A percentile compares a stretch with the other conserved stretches of the same genome.
Conservation (phyloP, 2,329 filamentous ascomycete genomes). For the Penicillium sp. region DNA sequence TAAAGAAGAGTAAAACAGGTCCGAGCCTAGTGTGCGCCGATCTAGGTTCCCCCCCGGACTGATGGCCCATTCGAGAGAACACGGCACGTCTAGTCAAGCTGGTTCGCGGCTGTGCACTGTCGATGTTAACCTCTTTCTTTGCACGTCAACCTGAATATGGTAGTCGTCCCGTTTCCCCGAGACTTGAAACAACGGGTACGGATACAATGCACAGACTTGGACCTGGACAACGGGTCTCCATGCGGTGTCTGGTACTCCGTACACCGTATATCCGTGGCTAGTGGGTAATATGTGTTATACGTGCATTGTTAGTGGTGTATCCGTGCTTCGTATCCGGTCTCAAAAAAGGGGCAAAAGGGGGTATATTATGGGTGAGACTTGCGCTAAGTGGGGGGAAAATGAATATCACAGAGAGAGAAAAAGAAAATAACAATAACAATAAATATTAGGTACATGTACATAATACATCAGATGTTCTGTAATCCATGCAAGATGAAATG, state of each 20-base stretch:
- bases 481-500: background rate
- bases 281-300: background rate
- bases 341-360: slow-evolving; percentile 17
- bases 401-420: background rate
- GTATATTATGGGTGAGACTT: background rate
- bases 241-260: background rate
- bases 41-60: slow-evolving; percentile 9
- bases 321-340: slow-evolving; percentile 5
- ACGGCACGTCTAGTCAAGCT: background rate
- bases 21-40: slow-evolving; percentile 3
- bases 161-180: slow-evolving; percentile 5
- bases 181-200: background rate
- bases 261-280: background rate
- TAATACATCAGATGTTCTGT: too few species aligned
- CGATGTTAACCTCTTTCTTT: background rate
- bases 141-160: background rate
- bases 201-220: background rate
- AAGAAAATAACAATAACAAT: background rate
- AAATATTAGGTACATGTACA: too few species aligned
- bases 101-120: background rate
- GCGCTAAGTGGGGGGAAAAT: background rate
- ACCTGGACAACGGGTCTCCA: background rate
- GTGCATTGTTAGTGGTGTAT: slow-evolving; percentile 6
- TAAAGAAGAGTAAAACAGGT: background rate
- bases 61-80: slow-evolving; percentile 7